Evolutionary conservation across 2,329 filamentous ascomycete species (phyloP).

Genomic region (Hypomyces rosellus): DNA sequence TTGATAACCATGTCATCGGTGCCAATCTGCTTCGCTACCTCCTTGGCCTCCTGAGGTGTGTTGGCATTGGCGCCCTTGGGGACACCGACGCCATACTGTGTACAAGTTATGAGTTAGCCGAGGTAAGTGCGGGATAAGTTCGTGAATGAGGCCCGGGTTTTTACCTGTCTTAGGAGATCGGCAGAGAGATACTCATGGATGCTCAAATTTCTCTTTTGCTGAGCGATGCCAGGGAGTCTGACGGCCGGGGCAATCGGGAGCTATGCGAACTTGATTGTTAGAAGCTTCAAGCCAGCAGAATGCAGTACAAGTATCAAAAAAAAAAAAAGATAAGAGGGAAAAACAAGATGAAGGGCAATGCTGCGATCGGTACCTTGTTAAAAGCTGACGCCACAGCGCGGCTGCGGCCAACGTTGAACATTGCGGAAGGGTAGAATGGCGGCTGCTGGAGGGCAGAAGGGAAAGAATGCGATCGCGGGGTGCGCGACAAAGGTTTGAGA

Average conservation of each 20-base stretch:
- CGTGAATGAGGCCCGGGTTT: background rate
- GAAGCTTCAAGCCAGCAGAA: conserved; percentile 2
- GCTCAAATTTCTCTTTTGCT: conserved; percentile 83
- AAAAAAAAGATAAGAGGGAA: conserved; percentile 1
- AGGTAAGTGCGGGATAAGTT: conserved; percentile 6
- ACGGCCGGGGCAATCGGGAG: conserved; percentile 37
- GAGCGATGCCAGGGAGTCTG: conserved; percentile 58
- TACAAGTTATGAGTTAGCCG: conserved; percentile 13
- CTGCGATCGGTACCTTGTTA: conserved; percentile 57
- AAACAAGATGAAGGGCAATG: conserved; percentile 11
- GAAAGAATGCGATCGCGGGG: conserved; percentile 15
- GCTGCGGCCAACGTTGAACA: conserved; percentile 85
- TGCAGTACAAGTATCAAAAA: background rate
- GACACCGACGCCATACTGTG: conserved; percentile 92
- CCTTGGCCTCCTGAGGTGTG: conserved; percentile 80
- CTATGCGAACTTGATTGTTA: conserved; percentile 13
- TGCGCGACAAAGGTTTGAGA: conserved; percentile 2
- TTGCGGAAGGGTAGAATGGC: conserved; percentile 37
- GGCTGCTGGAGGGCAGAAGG: conserved; percentile 13
- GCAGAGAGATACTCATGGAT: conserved; percentile 98
- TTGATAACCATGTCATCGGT: conserved; percentile 99
- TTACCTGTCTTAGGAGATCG: conserved; percentile 73
- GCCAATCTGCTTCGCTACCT: conserved; percentile 83
- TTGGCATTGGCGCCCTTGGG: conserved; percentile 84
- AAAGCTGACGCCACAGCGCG: conserved; percentile 74